These are phyloP conservation scores for Saccharomycopsis sp. DNA, from an alignment of 805 yeast genomes.

Conservation along the genomic window DNA sequence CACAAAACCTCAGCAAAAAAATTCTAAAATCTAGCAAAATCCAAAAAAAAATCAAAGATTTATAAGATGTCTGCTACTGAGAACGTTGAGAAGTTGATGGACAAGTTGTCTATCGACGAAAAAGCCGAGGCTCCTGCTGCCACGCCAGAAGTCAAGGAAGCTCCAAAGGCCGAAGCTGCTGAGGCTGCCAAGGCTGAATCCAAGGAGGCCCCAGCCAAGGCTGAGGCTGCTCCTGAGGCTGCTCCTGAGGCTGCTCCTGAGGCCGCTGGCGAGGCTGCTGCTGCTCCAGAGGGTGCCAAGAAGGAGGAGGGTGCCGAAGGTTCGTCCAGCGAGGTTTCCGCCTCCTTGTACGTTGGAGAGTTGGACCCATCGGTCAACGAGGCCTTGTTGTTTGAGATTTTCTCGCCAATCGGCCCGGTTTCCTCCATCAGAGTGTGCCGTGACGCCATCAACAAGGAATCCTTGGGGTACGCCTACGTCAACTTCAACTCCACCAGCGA, in stretches of 20 bases:
- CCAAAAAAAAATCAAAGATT: neutral
- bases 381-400: constrained; percentile 89
- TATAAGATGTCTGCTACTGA: constrained; percentile 12
- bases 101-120: constrained; percentile 15
- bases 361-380: constrained; percentile 88
- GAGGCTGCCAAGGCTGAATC: constrained; percentile 26
- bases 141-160: constrained; percentile 11
- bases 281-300: constrained; percentile 28
- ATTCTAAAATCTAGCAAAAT: neutral
- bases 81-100: constrained; percentile 8
- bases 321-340: constrained; percentile 49
- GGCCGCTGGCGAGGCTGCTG: constrained; percentile 28
- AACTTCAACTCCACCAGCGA: constrained; percentile 86
- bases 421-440: constrained; percentile 98
- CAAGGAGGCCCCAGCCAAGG: neutral
- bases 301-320: constrained; percentile 27
- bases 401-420: constrained; percentile 91
- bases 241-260: constrained; percentile 24
- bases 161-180: constrained; percentile 27
- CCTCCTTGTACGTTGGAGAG: constrained; percentile 96
- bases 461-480: constrained; percentile 97
- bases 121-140: constrained; percentile 2
- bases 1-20: neutral
- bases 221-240: constrained; percentile 25
- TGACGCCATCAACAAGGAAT: constrained; percentile 94